Base-by-base conservation (phyloP, 75 land plant genomes). In the Chamaecyparis obtusa region DNA sequence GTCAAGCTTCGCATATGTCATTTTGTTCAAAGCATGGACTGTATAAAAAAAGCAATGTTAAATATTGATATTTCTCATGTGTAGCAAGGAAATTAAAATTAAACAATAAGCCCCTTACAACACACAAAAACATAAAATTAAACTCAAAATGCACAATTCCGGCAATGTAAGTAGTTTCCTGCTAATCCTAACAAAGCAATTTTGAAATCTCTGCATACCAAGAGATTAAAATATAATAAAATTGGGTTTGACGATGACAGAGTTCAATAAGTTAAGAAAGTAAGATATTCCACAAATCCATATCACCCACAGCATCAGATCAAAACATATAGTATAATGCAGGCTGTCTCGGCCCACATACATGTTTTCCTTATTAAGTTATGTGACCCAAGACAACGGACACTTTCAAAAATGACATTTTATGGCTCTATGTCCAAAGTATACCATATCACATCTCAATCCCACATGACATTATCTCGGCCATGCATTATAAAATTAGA, bases 21-120 rank as follows among this genome's bases (percentile, higher is more conserved):
- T 90, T 93, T 97, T 97, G 87, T 97, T 97, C 88, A 97, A 90
- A 43, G 99, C 95, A 90, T 97, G 96, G 51, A 97, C 99, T 97
- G 95, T 89, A 90, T 30, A 43, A 54, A 84, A 88, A 72, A 44
- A 88, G 16, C 44, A 33, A 86, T 35, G 81, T 87, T 21, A 87
- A 67, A 39, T 48, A 36, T 39, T 85, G 3, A 39, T 86, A 24
- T 39, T 85, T 1, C 32, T 49, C 87, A 43, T 84, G 30, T 17
- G 33, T 56, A 35, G 19, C 6, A 85, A 85, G 76, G 43, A 27
- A 33, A 69, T 9, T 84, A 11, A 46, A 74, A 2, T 32, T 74
- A 11, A 74, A 33, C 32, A 64, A 74, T 3, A 13, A 74, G 76
- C n/a, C 27, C 15, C 76, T 11, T 33, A 74, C 76, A 33, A 74